phyloP scores from a whole-genome alignment of 805 yeast species.

The Wickerhamomyces hampshirensis region DNA sequence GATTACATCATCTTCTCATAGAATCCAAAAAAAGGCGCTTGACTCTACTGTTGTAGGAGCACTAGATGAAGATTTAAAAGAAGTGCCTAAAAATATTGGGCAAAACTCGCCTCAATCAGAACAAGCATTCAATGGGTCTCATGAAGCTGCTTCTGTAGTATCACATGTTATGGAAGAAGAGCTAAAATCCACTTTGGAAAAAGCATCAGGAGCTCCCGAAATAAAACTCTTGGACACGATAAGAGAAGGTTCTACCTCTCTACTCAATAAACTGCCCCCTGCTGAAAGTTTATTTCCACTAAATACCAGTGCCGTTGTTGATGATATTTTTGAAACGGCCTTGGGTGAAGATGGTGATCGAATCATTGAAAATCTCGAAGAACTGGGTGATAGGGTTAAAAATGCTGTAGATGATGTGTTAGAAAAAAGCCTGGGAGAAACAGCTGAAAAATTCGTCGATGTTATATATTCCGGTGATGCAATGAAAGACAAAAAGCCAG shows the following conservation, averaged over 20 bases:
- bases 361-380: conserved; percentile 11
- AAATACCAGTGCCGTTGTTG: conserved; percentile 1
- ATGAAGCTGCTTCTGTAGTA: neutral
- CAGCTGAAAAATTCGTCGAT: neutral
- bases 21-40: no score
- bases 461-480: neutral
- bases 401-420: neutral
- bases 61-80: neutral
- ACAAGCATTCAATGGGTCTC: neutral
- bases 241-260: no score
- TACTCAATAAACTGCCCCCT: no score
- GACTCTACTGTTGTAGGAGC: no score
- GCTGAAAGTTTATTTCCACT: no score
- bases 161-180: no score
- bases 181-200: no score
- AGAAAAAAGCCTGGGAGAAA: conserved; percentile 1
- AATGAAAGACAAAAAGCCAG: neutral
- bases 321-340: conserved; percentile 12
- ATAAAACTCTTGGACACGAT: no score
- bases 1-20: no score
- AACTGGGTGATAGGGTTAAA: conserved; percentile 2
- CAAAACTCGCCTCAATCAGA: no score
- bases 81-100: no score
- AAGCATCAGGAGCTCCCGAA: no score
- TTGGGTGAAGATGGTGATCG: conserved; percentile 11